Base-by-base conservation (phyloP, 106 monocot species). In the Cymbidium sinense region DNA sequence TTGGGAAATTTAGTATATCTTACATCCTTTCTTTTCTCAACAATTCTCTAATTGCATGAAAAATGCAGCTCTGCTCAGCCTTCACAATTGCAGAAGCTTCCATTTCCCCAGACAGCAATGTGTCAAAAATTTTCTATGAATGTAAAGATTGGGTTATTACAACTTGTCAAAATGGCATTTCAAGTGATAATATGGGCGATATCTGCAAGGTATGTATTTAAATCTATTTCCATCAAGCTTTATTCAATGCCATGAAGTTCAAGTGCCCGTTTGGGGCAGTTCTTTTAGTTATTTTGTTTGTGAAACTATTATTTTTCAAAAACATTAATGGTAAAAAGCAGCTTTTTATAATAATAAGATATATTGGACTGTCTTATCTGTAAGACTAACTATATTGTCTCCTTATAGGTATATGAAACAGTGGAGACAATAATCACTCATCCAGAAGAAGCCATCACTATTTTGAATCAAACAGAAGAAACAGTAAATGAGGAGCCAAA, bases 391-490 rank as follows among this genome's bases (percentile, higher is more conserved):
- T 31, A 2, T 15, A 3, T 31, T 2, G 3, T 33, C 33, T 33
- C n/a, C 31, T 67, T 27, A 37, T 80, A 95, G 95, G 95, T 92
- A 69, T 95, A 95, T 77, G 92, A 90, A 81, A 95, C 92, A 2
- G 37, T 95, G 73, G 92, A 92, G 81, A 90, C 81, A 21, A 84
- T 95, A 50, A 12, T 83, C 6, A 44, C 70, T 25, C 82, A 88
- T 85, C 95, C 95, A 27, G 85, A 90, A 84, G 92, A 90, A 76
- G 86, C 85, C 34, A 74, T 87, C 43, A 80, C 71, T 70, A 80
- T 86, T 23, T 72, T 77, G 41, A 81, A 87, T 17, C 79, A 81
- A 21, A 71, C 83, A 33, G 90, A 90, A 36, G 88, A 83, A 39
- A 65, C 50, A 70, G 25, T 27, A 47, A 77, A 51, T 7, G 86